A percentile compares a stretch with the other conserved stretches of the same genome.
phyloP scores from a whole-genome alignment of 371 early-diverging fungal species.

The Smittium mucronatum region DNA sequence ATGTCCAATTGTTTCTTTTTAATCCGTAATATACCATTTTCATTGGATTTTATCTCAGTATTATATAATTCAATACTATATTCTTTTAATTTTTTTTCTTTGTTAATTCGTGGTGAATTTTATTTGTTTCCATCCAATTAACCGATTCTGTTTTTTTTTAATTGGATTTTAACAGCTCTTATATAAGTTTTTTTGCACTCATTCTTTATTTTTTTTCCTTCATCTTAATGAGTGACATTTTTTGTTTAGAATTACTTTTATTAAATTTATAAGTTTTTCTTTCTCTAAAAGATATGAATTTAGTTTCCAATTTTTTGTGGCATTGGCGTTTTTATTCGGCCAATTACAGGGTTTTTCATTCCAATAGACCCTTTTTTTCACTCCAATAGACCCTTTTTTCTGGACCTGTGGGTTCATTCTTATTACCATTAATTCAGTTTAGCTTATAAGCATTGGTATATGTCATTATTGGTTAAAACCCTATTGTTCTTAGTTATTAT shows the following conservation, averaged over 20 bases:
- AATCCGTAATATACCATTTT: too few relatives aligned
- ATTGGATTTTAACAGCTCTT: neutral
- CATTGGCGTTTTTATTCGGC: neutral
- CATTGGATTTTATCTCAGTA: neutral
- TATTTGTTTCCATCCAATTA: neutral
- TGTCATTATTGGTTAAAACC: too few relatives aligned
- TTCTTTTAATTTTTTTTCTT: neutral
- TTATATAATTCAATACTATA: neutral
- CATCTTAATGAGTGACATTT: neutral
- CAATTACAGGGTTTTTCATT: too few relatives aligned
- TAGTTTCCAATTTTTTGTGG: neutral
- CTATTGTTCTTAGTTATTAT: too few relatives aligned
- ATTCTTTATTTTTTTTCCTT: neutral
- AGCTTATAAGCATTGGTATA: too few relatives aligned
- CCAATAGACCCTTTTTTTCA: too few relatives aligned
- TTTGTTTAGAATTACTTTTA: neutral
- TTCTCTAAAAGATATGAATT: neutral
- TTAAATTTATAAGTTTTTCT: neutral
- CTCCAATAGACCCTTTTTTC: too few relatives aligned
- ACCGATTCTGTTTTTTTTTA: neutral
- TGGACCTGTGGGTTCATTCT: too few relatives aligned
- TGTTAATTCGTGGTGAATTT: neutral
- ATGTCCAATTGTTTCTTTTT: too few relatives aligned
- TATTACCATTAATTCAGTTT: too few relatives aligned
- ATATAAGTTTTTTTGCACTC: neutral